Percentiles rank a stretch among this genome's conserved stretches.
These are phyloP conservation scores for Saksenaea oblongispora DNA, from an alignment of 371 early-diverging fungal species.

Conservation along the genomic window DNA sequence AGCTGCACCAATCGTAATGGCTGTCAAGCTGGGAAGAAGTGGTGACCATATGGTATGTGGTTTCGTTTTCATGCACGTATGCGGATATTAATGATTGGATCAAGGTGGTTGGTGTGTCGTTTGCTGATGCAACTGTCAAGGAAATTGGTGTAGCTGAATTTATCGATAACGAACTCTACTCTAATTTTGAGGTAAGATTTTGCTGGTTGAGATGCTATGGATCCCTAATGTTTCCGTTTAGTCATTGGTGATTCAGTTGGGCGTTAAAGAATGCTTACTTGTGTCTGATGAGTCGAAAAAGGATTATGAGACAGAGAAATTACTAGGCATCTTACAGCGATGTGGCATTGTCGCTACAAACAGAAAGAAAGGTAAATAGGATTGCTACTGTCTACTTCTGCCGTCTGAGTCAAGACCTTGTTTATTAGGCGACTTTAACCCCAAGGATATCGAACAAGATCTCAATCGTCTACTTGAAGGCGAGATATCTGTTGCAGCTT, in stretches of 20 bases:
- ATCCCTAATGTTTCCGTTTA: conserved; percentile 15
- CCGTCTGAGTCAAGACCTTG: background rate
- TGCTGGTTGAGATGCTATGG: background rate
- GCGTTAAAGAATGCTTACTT: conserved; percentile 89
- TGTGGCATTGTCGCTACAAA: conserved; percentile 79
- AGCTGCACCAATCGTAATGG: conserved; percentile 81
- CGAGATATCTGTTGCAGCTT: conserved; percentile 63
- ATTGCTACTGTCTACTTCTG: background rate
- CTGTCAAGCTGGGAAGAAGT: conserved; percentile 60
- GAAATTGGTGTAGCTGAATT: conserved; percentile 85
- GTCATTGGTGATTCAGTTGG: conserved; percentile 88
- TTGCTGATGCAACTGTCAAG: conserved; percentile 82
- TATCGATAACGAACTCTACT: conserved; percentile 88
- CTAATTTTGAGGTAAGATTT: conserved; percentile 79
- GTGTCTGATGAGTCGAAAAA: conserved; percentile 54
- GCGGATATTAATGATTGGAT: background rate
- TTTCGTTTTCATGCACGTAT: background rate
- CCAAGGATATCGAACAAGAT: conserved; percentile 85
- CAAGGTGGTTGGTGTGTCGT: conserved; percentile 83
- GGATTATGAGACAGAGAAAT: conserved; percentile 70
- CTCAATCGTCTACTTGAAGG: conserved; percentile 76
- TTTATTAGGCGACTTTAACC: conserved; percentile 59
- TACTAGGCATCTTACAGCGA: conserved; percentile 68
- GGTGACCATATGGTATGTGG: conserved; percentile 57
- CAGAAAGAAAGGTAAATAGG: conserved; percentile 48